Evolutionary conservation across 2,329 filamentous ascomycete genomes (phyloP), one percentile per base, ranked within the genome.

Genomic region (Monosporascus sp.): DNA sequence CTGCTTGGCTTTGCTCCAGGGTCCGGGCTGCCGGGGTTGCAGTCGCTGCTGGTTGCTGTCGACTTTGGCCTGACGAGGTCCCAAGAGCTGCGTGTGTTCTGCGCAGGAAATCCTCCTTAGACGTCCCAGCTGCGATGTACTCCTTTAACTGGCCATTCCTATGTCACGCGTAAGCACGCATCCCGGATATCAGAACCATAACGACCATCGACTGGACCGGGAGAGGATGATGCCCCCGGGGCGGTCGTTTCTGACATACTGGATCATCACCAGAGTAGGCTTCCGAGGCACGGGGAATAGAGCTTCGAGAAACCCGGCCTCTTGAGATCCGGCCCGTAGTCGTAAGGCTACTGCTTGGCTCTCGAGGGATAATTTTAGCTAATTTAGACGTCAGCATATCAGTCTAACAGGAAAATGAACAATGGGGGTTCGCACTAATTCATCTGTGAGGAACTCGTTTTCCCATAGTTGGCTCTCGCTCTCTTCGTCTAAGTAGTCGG

Each of bases 211-310:
- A 14, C 11, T 35, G 11, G 31, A 5, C 31, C 31, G 11, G 31
- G 31, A 14, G 9, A 9, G 31, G 3, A 35, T 35, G 9, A 14
- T 35, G 31, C 3, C 31, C 31, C 31, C 31, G 31, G 31, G 27
- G 31, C 9, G 31, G 31, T 35, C 9, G 11, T 9, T 35, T 35
- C 31, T 35, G 24, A 65, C 78, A 50, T 73, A 87, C 81, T 85
- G 83, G 61, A 96, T 92, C 20, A 95, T 75, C 17, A 96, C 80
- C 8, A 96, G 72, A 1, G 88, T 88, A 0, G 93, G 92, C n/a
- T 84, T 83, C 59, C 83, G 83, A 1, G 83, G 80, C n/a, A 96
- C 75, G 0, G 90, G 89, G 63, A 90, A 95, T 63, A 96, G 89
- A 46, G 89, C 89, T 9, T 85, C 81, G 15, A 97, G 76, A 63